These are phyloP conservation scores for Asterophora lycoperdoides DNA, from an alignment of 768 basidiomycete species.

Conservation along the genomic window DNA sequence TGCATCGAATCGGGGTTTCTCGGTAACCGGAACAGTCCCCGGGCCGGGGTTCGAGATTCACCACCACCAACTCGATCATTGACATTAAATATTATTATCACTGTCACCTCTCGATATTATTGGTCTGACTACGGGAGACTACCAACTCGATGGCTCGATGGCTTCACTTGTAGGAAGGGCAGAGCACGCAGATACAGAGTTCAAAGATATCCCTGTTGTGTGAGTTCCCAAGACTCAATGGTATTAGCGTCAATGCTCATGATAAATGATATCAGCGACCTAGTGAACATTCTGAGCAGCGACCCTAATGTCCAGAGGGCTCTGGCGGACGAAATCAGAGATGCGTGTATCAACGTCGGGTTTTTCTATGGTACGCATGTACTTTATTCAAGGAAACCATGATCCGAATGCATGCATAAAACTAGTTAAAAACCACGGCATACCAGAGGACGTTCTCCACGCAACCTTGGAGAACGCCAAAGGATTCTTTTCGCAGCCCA, in stretches of 20 bases:
- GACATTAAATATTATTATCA: too few relatives aligned
- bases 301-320: slow-evolving; percentile 33
- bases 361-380: slow-evolving; percentile 70
- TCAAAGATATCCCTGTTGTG: slow-evolving; percentile 38
- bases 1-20: too few relatives aligned
- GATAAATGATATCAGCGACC: slow-evolving; percentile 32
- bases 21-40: background rate
- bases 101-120: too few relatives aligned
- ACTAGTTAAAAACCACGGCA: slow-evolving; percentile 75
- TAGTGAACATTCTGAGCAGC: slow-evolving; percentile 33
- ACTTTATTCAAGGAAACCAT: background rate
- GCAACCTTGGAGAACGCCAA: slow-evolving; percentile 45
- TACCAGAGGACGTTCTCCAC: slow-evolving; percentile 48
- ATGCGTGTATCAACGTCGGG: slow-evolving; percentile 78
- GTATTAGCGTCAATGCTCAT: background rate
- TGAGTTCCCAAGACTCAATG: slow-evolving; percentile 5
- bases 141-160: too few relatives aligned
- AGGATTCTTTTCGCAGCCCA: slow-evolving; percentile 62
- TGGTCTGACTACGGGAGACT: too few relatives aligned
- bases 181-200: slow-evolving; percentile 19
- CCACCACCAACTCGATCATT: background rate
- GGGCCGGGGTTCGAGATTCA: background rate
- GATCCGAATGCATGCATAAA: background rate
- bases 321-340: slow-evolving; percentile 56
- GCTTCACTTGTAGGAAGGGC: slow-evolving; percentile 21